These are phyloP conservation scores for Plasmodium vinckei DNA, from an alignment of 169 alveolate genomes.

Conservation along the genomic window DNA sequence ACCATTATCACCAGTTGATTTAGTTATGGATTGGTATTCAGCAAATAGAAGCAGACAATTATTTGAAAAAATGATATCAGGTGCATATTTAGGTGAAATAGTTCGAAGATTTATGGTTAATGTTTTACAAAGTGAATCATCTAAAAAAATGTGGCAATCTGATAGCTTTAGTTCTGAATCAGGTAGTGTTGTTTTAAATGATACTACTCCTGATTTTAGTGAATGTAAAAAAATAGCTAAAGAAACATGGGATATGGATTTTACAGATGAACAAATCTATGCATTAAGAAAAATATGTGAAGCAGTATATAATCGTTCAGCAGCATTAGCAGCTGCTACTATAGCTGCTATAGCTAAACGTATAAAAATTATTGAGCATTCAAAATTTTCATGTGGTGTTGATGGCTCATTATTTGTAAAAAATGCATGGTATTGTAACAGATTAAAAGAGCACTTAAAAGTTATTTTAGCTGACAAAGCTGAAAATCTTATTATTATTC, in stretches of 20 bases:
- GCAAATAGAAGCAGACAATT: constrained; percentile 89
- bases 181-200: constrained; percentile 84
- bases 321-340: constrained; percentile 90
- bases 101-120: constrained; percentile 85
- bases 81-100: constrained; percentile 92
- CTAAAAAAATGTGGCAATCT: constrained; percentile 84
- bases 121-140: constrained; percentile 86
- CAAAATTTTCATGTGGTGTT: constrained; percentile 84
- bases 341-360: constrained; percentile 87
- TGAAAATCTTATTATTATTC: constrained; percentile 79
- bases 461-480: constrained; percentile 79
- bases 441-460: constrained; percentile 79
- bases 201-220: constrained; percentile 77
- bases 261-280: constrained; percentile 74
- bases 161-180: constrained; percentile 83
- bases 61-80: constrained; percentile 91
- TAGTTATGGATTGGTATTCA: constrained; percentile 86
- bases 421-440: constrained; percentile 88
- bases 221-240: constrained; percentile 79
- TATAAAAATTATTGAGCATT: constrained; percentile 82
- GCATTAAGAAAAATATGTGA: constrained; percentile 83
- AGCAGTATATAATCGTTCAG: constrained; percentile 88
- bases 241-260: constrained; percentile 83
- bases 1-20: constrained; percentile 89
- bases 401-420: constrained; percentile 90